Percentiles rank a stretch among this genome's conserved stretches.
Evolutionary conservation across 257 asterid species (phyloP).

Genomic region (Solanum commersonii): DNA sequence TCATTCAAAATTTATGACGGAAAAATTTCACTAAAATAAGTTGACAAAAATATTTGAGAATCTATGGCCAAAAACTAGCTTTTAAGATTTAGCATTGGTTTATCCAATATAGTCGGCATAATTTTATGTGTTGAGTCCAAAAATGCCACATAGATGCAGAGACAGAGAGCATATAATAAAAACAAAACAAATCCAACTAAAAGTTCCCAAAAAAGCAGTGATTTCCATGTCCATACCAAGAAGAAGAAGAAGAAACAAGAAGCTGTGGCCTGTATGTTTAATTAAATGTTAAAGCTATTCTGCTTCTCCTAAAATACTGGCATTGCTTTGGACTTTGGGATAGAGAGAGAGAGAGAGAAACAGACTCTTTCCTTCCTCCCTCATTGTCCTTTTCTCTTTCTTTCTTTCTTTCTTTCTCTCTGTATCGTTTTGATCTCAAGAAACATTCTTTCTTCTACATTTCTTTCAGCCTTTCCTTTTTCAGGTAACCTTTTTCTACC

Average conservation of each 20-base stretch:
- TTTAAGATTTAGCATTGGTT: background rate
- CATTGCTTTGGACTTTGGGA: conserved; percentile 21
- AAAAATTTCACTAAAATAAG: too few species aligned
- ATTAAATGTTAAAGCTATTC: background rate
- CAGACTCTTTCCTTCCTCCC: background rate
- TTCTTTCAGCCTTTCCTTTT: background rate
- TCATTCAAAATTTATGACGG: fast-evolving
- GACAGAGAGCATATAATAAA: background rate
- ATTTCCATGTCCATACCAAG: background rate
- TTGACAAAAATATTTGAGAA: background rate
- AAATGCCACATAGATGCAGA: background rate
- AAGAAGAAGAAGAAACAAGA: background rate
- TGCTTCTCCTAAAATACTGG: conserved; percentile 10
- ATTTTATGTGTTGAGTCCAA: background rate
- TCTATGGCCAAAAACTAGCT: background rate
- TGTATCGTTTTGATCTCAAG: conserved; percentile 29
- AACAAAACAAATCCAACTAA: background rate
- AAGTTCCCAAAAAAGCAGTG: background rate
- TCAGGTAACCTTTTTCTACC: conserved; percentile 16
- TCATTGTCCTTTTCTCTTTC: background rate
- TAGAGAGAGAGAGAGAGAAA: conserved; percentile 18
- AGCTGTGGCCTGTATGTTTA: background rate
- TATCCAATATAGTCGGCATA: background rate
- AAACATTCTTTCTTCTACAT: conserved; percentile 7
- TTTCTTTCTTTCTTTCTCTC: too few species aligned